Evolutionary conservation across 441 rosid species (phyloP), one percentile per base, ranked within the genome.

Genomic region (Kokia cookei): DNA sequence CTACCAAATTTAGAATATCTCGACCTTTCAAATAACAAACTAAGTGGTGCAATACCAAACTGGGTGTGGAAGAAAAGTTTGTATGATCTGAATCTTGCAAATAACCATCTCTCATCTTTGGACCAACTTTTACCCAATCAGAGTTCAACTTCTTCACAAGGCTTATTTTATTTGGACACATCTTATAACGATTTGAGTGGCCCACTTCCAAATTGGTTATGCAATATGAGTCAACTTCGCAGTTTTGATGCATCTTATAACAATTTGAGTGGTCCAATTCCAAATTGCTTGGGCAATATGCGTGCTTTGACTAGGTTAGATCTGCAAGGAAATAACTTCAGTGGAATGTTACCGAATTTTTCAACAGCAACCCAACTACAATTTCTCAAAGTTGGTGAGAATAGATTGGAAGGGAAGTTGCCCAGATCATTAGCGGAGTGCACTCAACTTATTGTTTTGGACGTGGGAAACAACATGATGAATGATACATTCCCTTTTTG

Each of bases 11-110:
- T 67, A 47, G 2, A 6, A 13, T 0, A 0, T 0, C 58, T 67
- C 11, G 4, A 26, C 2, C 57, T 67, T 7, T 67, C 58, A 48
- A 67, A 48, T 26, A 67, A 67, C 24, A 27, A 15, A 14, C 50
- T 68, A 7, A 50, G 26, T 27, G 72, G 59, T 27, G 24, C 37
- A 2, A 2, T 58, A 58, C 61, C 72, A n/a, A 69, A 53, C 27
- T 51, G 61, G 72, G 5, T 51, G 26, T 51, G 61, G 60, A 51
- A 17, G 29, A 35, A 17, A 51, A n/a, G 29, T 10, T 32, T 53
- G 6, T 0, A 0, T 0, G 0, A 0, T 17, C 0, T 32, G 48
- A 0, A 0, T 10, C 27, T 69, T 69, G 11, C 12, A 1, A 1
- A 29, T 0, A 51, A 69, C 19, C 1, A 1, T 17, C 60, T 69